Evolutionary conservation across 495 filamentous ascomycete species (phyloP), one percentile per base, ranked within the genome.

Genomic region (Barbatosphaeria neglecta): DNA sequence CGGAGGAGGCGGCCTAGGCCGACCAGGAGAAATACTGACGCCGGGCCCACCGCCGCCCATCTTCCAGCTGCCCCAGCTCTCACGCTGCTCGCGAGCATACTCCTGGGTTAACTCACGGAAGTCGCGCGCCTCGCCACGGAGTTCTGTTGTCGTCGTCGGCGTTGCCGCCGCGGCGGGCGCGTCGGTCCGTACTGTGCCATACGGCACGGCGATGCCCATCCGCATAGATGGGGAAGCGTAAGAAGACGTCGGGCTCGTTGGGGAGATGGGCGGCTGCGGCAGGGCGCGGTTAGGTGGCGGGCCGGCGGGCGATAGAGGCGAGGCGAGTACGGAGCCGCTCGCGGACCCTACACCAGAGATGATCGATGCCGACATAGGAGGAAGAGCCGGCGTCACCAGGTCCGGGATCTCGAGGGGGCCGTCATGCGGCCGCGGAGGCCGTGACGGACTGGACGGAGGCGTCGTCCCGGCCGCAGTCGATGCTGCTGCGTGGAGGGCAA

Each of bases 21-120:
- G 28, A 4, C 11, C 18, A 3, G 43, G 27, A 6, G 43, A 45
- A 3, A 45, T 3, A 15, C 31, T 42, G 15, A 60, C 51, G 0
- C 54, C 56, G 1, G 50, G 51, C 4, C 52, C 54, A n/a, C 56
- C 55, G 1, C 58, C 58, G 3, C 61, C 55, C 0, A 43, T 45
- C n/a, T 54, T 48, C 59, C 59, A 57, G 39, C 59, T 60, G 0
- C 57, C 59, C 59, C 59, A 62, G 27, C 59, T 59, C 28, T 50
- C 54, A 6, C 56, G 48, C 20, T 48, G 38, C 24, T 60, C 56
- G 7, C 53, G 49, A 11, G 41, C 55, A 13, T 58, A 59, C 33
- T 55, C 44, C 24, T 58, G 50, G 0, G 57, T 56, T 33, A 58
- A 41, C 18, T 58, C 52, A 23, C 43, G 33, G 1, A 57, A 35